phyloP scores from a whole-genome alignment of 495 filamentous ascomycete species.

The Aspergillus kassunensis region DNA sequence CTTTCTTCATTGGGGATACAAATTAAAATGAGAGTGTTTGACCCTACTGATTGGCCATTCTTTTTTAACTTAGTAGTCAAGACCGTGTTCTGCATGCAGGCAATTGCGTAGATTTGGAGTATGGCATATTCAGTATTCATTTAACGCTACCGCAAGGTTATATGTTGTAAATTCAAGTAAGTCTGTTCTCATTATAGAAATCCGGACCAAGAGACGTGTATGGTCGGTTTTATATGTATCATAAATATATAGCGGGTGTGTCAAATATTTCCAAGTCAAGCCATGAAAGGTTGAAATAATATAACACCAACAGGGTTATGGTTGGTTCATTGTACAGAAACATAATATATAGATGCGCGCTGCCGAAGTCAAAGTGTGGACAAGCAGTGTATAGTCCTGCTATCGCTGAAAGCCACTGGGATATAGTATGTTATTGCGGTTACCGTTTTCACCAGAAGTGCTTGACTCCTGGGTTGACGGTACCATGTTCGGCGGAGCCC shows the following conservation, averaged over 20 bases:
- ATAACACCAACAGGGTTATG: not conserved
- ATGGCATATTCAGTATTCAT: no score
- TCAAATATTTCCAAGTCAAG: not conserved
- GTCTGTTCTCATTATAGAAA: no score
- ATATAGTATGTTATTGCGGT: constrained; percentile 1
- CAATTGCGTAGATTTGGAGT: no score
- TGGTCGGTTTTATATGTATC: not conserved
- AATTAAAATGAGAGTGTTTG: constrained; percentile 1
- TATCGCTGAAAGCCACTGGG: constrained; percentile 13
- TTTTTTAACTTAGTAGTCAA: no score
- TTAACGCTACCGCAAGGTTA: no score
- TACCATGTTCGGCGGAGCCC: constrained; percentile 6
- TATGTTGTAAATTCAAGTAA: no score
- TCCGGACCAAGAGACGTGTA: no score
- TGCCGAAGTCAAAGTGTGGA: no score
- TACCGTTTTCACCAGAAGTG: constrained; percentile 7
- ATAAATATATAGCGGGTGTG: not conserved
- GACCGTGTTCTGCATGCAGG: no score
- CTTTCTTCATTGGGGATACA: not conserved
- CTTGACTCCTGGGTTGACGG: constrained; percentile 4
- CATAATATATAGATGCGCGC: no score
- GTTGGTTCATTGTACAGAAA: not conserved
- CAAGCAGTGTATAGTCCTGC: not conserved
- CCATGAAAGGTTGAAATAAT: no score
- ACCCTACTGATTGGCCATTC: no score